Evolutionary conservation across 805 yeast species (phyloP), one percentile per base, ranked within the genome.

Genomic region (Zygosaccharomyces siamensis): DNA sequence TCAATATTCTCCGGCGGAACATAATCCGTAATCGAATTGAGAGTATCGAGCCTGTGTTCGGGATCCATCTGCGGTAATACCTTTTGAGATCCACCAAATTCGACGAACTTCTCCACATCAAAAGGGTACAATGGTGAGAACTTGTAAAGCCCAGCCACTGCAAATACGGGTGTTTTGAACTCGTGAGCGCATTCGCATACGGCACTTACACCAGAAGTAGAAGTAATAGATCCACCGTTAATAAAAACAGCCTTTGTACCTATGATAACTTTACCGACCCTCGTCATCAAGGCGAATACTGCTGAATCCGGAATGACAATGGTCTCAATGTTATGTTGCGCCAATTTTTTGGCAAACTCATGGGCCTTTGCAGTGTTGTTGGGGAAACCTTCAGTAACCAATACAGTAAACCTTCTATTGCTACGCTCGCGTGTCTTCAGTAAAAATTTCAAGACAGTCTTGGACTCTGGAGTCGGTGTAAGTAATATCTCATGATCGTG

Each of bases 141-240:
- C 69, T 93, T 93, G 74, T 87, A 93, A 47, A 92, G 74, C 41
- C 98, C 99, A 1, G 97, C 89, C 43, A 90, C 93, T 1, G 93
- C 90, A 65, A 93, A 86, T 4, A 93, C 98, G 0, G 99, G 99
- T n/a, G 97, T 92, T 63, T 81, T 79, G 67, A 87, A 92, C 62
- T 88, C 96, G 63, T 86, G 87, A 24, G 99, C 99, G 70, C 96
- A 87, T 69, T 90, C 96, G 57, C 95, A 90, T 8, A 89, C 97
- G 43, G 89, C 78, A 26, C 96, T 86, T 26, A 87, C 96, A 46
- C 99, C 99, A 2, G 93, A 79, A 1, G 95, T 81, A 23, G 85
- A 80, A 2, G 96, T 81, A 43, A 89, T 79, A 56, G 96, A 86
- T 8, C 98, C 97, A 51, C 99, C 99, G 63, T 93, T 93, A 46